These are phyloP conservation scores for Saccharomyces hybrid DNA, from an alignment of 1,139 yeast species.

Conservation along the genomic window DNA sequence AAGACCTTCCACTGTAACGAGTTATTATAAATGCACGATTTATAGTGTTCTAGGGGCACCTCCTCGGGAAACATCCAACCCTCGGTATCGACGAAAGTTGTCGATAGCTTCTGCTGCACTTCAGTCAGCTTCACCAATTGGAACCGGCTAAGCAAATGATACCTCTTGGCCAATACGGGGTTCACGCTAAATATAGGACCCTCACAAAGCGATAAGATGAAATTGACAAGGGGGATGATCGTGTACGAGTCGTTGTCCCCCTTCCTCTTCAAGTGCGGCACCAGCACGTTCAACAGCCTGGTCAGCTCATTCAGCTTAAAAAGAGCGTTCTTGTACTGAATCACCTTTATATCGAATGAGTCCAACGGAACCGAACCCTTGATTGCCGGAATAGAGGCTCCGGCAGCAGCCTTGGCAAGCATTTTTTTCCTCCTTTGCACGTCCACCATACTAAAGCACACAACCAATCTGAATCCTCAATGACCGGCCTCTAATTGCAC, in stretches of 20 bases:
- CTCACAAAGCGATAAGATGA: constrained; percentile 24
- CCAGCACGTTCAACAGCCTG: constrained; percentile 18
- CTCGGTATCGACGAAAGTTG: constrained; percentile 3
- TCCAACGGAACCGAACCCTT: constrained; percentile 21
- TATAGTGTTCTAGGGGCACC: constrained; percentile 10
- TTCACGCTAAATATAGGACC: constrained; percentile 28
- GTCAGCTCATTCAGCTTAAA: constrained; percentile 21
- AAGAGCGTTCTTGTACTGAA: constrained; percentile 26
- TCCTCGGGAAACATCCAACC: constrained; percentile 10
- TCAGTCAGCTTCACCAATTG: constrained; percentile 20
- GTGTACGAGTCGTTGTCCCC: constrained; percentile 8
- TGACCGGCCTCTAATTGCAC: not conserved
- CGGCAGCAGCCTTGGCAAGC: constrained; percentile 29
- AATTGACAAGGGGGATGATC: constrained; percentile 27
- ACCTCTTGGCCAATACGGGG: constrained; percentile 24
- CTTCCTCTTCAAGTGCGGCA: constrained; percentile 18
- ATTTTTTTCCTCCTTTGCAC: constrained; percentile 7
- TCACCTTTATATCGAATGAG: constrained; percentile 23
- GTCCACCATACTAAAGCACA: not conserved
- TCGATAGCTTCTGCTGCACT: constrained; percentile 14
- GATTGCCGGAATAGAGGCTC: constrained; percentile 15
- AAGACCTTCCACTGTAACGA: constrained; percentile 25
- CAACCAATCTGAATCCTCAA: not conserved
- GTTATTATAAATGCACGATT: constrained; percentile 20
- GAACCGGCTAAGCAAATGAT: constrained; percentile 21